Conservation (phyloP, 2,329 filamentous ascomycete genomes). For the Colletotrichum plurivorum region DNA sequence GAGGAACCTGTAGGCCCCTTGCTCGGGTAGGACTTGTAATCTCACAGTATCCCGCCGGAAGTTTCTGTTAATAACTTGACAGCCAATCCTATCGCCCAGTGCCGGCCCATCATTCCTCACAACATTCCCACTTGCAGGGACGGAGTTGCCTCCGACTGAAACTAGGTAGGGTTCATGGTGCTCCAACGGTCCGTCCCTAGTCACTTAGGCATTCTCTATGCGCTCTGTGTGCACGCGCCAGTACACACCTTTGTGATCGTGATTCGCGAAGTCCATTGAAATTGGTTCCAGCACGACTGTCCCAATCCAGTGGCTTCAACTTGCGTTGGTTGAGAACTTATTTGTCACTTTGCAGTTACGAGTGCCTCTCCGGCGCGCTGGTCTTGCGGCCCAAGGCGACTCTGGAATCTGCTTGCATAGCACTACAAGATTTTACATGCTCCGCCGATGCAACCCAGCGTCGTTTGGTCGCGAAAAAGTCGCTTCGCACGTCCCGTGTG, state of each 20-base stretch:
- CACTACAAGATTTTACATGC: not conserved
- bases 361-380: no score
- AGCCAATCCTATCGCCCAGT: not conserved
- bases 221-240: not conserved
- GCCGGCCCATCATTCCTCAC: not conserved
- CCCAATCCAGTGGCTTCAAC: no score
- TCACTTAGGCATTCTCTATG: no score
- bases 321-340: no score
- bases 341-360: no score
- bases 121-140: not conserved
- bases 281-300: not conserved
- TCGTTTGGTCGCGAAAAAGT: not conserved
- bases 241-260: not conserved
- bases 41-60: constrained; percentile 1
- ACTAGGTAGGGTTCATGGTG: no score
- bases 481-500: not conserved
- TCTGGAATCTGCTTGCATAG: no score
- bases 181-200: no score
- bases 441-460: not conserved
- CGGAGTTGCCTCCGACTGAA: not conserved
- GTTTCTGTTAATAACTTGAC: constrained; percentile 3
- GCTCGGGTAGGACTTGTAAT: constrained; percentile 6
- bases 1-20: constrained; percentile 12
- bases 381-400: no score
- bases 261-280: not conserved